Percentiles rank a stretch among this genome's conserved stretches.
Conservation (phyloP, 2,329 filamentous ascomycete genomes). For the Lasiodiplodia sp. region DNA sequence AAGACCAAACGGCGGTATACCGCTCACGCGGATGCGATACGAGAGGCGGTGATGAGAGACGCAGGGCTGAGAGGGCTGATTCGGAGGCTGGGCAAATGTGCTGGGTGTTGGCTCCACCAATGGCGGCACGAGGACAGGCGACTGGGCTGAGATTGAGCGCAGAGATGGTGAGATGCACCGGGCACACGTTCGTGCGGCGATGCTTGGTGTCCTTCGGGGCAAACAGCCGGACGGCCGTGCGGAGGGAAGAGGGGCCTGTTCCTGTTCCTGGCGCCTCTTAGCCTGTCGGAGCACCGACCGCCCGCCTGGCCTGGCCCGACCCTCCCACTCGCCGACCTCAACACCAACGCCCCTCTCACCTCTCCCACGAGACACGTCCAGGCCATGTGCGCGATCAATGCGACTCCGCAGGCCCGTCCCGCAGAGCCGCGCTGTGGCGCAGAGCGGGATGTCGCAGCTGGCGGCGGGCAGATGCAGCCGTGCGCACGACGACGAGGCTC, state of each 20-base stretch:
- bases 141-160: neutral
- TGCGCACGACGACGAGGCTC: neutral
- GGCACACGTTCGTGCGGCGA: neutral
- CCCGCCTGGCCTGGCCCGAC: neutral
- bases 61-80: neutral
- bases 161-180: slow-evolving; percentile 11
- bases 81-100: neutral
- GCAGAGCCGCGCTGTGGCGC: neutral
- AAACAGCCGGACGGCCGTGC: slow-evolving; percentile 7
- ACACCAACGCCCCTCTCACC: neutral
- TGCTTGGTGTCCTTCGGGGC: neutral
- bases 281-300: neutral
- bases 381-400: neutral
- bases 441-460: neutral
- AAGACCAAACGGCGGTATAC: slow-evolving; percentile 9
- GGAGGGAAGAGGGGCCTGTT: neutral
- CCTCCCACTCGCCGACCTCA: neutral
- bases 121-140: neutral
- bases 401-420: neutral
- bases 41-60: slow-evolving; percentile 18
- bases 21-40: slow-evolving; percentile 10
- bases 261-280: neutral
- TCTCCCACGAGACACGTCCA: neutral
- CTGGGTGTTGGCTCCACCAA: neutral
- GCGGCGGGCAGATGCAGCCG: neutral